Conservation (phyloP, 202 grass and related monocot species). For the Elaeis oleifera region DNA sequence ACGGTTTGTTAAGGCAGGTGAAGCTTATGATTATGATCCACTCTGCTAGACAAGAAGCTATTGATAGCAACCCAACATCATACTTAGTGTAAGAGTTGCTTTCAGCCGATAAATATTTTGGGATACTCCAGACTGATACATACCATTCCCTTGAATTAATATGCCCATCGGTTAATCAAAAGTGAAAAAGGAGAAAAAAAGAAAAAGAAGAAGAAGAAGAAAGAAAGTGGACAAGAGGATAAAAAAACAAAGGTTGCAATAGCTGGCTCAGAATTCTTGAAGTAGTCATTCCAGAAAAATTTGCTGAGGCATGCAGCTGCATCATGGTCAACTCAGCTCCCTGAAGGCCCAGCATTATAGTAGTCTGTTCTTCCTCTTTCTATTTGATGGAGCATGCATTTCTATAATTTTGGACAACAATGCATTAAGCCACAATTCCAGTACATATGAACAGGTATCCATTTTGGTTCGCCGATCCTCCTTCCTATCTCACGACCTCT, state of each 20-base stretch:
- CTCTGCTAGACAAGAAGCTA: constrained; percentile 77
- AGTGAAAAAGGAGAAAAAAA: constrained; percentile 3
- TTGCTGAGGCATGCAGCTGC: no score
- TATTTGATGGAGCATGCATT: constrained; percentile 33
- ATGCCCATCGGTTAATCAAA: no score
- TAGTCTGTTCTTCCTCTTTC: constrained; percentile 39
- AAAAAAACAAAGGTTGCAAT: constrained; percentile 1
- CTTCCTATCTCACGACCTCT: no score
- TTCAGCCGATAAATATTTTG: constrained; percentile 23
- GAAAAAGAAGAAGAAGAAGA: constrained; percentile 13
- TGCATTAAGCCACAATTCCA: constrained; percentile 3
- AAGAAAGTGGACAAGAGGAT: constrained; percentile 10
- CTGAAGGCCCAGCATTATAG: no score
- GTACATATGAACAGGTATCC: constrained; percentile 17
- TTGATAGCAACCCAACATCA: constrained; percentile 31
- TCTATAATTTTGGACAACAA: constrained; percentile 6
- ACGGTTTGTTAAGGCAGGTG: constrained; percentile 84
- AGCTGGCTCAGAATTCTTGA: no score
- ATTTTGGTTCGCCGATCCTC: constrained; percentile 7
- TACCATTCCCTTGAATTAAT: constrained; percentile 1
- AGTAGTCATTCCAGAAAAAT: no score
- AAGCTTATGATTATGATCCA: constrained; percentile 98
- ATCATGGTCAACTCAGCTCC: no score
- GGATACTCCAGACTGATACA: constrained; percentile 14
- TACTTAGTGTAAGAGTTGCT: constrained; percentile 25